Evolutionary conservation across 345 rosid species (phyloP).

Genomic region (Pugionium cornutum): DNA sequence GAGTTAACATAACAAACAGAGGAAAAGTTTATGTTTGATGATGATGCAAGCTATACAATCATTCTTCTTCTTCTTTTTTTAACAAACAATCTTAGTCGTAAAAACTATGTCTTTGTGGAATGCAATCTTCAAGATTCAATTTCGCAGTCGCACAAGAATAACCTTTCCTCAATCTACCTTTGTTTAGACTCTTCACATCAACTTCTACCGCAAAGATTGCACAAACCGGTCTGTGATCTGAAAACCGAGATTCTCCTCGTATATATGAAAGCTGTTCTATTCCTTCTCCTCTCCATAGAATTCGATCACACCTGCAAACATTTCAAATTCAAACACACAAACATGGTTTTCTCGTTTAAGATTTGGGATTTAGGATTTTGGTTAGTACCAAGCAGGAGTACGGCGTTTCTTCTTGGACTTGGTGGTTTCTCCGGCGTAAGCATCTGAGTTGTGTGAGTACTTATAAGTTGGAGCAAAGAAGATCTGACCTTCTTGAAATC

Average conservation of each 20-base stretch:
- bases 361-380: neutral
- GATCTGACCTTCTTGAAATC: slow-evolving; percentile 78
- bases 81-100: slow-evolving; percentile 44
- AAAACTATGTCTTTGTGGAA: slow-evolving; percentile 68
- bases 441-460: slow-evolving; percentile 79
- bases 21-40: slow-evolving; percentile 6
- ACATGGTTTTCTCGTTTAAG: neutral
- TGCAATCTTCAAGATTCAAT: slow-evolving; percentile 50
- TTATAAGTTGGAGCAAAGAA: slow-evolving; percentile 94
- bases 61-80: neutral
- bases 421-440: slow-evolving; percentile 80
- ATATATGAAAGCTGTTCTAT: slow-evolving; percentile 76
- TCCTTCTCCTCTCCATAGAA: slow-evolving; percentile 79
- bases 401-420: slow-evolving; percentile 94
- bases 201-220: slow-evolving; percentile 69
- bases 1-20: neutral
- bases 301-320: slow-evolving; percentile 82
- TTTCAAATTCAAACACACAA: slow-evolving; percentile 10
- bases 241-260: slow-evolving; percentile 85
- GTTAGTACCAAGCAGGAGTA: slow-evolving; percentile 89
- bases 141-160: slow-evolving; percentile 57
- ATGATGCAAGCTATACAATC: slow-evolving; percentile 33
- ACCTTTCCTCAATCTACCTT: slow-evolving; percentile 65
- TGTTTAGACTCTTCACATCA: slow-evolving; percentile 47
- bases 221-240: slow-evolving; percentile 95